phyloP scores from a whole-genome alignment of 106 monocot species.

The Dendrobium officinale region DNA sequence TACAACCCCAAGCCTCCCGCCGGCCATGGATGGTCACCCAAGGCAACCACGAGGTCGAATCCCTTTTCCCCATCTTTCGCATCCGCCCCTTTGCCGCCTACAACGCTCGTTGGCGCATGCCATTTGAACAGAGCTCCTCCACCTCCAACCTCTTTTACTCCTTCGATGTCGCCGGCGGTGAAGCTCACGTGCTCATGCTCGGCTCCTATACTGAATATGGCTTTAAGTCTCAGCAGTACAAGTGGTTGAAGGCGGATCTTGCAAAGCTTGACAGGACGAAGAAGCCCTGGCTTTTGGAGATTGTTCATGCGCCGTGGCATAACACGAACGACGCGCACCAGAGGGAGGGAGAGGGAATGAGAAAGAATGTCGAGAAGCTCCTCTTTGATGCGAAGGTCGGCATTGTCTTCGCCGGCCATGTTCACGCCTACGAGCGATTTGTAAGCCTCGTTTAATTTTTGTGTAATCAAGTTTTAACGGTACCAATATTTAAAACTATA shows the following conservation, averaged over 20 bases:
- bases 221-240: constrained; percentile 27
- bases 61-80: constrained; percentile 16
- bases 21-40: constrained; percentile 90
- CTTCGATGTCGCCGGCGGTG: constrained; percentile 60
- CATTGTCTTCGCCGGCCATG: constrained; percentile 67
- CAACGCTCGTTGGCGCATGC: constrained; percentile 73
- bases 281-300: constrained; percentile 64
- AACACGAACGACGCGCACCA: constrained; percentile 77
- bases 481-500: constrained; percentile 4
- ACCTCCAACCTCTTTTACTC: constrained; percentile 73
- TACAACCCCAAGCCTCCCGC: constrained; percentile 38
- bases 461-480: constrained; percentile 54
- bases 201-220: constrained; percentile 62
- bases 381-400: constrained; percentile 55
- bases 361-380: constrained; percentile 51
- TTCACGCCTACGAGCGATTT: constrained; percentile 86
- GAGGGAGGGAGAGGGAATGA: constrained; percentile 77
- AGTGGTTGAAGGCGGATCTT: constrained; percentile 60
- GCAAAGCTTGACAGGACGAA: constrained; percentile 35
- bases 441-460: constrained; percentile 30
- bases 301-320: constrained; percentile 89
- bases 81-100: constrained; percentile 43
- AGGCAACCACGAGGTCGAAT: constrained; percentile 88
- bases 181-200: constrained; percentile 72
- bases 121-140: constrained; percentile 52